Percentiles rank a stretch among this genome's conserved stretches.
Evolutionary conservation across 1,139 yeast genomes (phyloP).

Genomic region (Lodderomyces elongisporus): DNA sequence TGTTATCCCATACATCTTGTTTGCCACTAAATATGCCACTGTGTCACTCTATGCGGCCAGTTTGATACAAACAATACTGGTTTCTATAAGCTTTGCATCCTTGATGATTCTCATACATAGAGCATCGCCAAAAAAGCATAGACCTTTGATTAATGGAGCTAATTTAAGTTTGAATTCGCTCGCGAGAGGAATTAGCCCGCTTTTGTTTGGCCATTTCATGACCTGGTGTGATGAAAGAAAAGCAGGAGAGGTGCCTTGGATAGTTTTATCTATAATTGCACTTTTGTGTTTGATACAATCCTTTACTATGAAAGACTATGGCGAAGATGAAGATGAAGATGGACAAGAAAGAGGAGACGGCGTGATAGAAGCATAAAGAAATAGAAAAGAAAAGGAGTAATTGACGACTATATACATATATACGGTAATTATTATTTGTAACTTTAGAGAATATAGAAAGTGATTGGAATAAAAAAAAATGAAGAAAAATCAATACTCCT

Average conservation of each 20-base stretch:
- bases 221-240: conserved; percentile 38
- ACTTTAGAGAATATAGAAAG: too few relatives aligned
- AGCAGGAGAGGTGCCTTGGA: conserved; percentile 50
- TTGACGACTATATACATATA: too few relatives aligned
- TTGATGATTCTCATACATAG: conserved; percentile 45
- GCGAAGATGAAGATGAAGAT: neutral
- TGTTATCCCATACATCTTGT: conserved; percentile 46
- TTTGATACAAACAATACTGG: conserved; percentile 25
- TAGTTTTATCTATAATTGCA: conserved; percentile 3
- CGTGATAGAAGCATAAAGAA: too few relatives aligned
- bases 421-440: too few relatives aligned
- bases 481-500: too few relatives aligned
- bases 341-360: too few relatives aligned
- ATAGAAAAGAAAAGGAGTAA: too few relatives aligned
- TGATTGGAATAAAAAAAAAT: too few relatives aligned
- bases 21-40: conserved; percentile 30
- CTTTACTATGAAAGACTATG: neutral
- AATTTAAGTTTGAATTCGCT: conserved; percentile 47
- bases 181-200: conserved; percentile 56
- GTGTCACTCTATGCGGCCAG: conserved; percentile 19
- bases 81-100: conserved; percentile 38
- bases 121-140: conserved; percentile 44
- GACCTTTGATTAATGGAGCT: conserved; percentile 48
- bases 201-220: conserved; percentile 55
- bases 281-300: neutral